Conservation (phyloP, 768 basidiomycete genomes). For the Tylopilus intermedius region DNA sequence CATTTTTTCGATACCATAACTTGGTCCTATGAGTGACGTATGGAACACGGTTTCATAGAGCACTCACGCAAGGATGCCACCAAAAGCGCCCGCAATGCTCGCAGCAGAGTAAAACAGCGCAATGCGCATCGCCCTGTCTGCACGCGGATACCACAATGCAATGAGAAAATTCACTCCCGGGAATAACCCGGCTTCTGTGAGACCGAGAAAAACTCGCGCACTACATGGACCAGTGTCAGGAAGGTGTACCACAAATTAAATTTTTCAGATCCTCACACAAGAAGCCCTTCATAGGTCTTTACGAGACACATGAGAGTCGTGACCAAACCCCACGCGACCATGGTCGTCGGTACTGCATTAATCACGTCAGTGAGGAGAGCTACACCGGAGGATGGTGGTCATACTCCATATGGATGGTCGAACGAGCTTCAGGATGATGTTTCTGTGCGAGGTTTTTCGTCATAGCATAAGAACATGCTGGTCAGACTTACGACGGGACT, state of each 20-base stretch:
- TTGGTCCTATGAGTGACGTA: constrained; percentile 13
- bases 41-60: background rate
- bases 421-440: constrained; percentile 33
- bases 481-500: constrained; percentile 32
- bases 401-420: constrained; percentile 34
- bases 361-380: constrained; percentile 4
- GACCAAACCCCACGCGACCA: constrained; percentile 37
- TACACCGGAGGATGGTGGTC: background rate
- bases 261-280: constrained; percentile 24
- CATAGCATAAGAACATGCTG: background rate
- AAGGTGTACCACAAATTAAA: too few species aligned
- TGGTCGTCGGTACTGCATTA: constrained; percentile 34
- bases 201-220: constrained; percentile 39
- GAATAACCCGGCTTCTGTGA: constrained; percentile 43
- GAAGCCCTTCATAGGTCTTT: constrained; percentile 27
- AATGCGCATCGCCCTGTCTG: constrained; percentile 52
- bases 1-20: constrained; percentile 33
- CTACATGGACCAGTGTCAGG: constrained; percentile 16
- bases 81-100: constrained; percentile 48
- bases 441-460: constrained; percentile 19
- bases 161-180: constrained; percentile 40
- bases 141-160: constrained; percentile 55
- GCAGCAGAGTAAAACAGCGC: constrained; percentile 62
- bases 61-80: constrained; percentile 45
- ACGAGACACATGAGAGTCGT: constrained; percentile 36